Conservation (phyloP, 1,284 basidiomycete species). For the Cutaneotrichosporon mucoides region DNA sequence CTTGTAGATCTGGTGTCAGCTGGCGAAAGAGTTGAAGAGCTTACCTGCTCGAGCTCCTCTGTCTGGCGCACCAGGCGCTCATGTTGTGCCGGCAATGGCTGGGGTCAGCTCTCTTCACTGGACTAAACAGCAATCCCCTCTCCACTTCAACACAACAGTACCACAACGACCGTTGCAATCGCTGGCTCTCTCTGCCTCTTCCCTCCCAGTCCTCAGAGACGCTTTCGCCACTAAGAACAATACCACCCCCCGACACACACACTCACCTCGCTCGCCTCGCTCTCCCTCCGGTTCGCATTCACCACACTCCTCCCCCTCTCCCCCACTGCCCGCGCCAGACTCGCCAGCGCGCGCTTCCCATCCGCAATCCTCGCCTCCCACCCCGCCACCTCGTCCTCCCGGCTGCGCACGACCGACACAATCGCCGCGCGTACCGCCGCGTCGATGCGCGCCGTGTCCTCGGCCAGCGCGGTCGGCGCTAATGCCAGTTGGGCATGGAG, state of each 20-base stretch:
- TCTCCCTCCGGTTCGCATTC: constrained; percentile 27
- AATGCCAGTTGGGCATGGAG: constrained; percentile 40
- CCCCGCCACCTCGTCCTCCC: constrained; percentile 44
- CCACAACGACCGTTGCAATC: no score
- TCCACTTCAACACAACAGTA: no score
- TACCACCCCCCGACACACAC: no score
- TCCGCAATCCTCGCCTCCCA: constrained; percentile 36
- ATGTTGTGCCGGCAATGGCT: constrained; percentile 38
- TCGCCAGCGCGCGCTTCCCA: constrained; percentile 26
- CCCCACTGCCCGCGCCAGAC: constrained; percentile 35
- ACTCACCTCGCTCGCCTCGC: constrained; percentile 31
- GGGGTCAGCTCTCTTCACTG: no score
- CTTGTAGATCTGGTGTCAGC: constrained; percentile 33
- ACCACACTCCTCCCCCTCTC: constrained; percentile 34
- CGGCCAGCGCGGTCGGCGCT: constrained; percentile 30
- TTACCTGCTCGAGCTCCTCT: constrained; percentile 32
- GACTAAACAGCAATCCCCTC: no score
- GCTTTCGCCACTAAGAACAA: no score
- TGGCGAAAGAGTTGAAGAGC: neutral
- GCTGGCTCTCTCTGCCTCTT: no score
- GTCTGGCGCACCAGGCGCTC: constrained; percentile 32
- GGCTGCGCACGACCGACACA: constrained; percentile 32
- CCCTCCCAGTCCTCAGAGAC: no score
- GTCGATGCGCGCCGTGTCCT: constrained; percentile 40
- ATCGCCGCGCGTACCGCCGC: constrained; percentile 40